These are phyloP conservation scores for Chrysopogon serrulatus DNA, from an alignment of 176 grass and related monocot genomes.

Conservation along the genomic window DNA sequence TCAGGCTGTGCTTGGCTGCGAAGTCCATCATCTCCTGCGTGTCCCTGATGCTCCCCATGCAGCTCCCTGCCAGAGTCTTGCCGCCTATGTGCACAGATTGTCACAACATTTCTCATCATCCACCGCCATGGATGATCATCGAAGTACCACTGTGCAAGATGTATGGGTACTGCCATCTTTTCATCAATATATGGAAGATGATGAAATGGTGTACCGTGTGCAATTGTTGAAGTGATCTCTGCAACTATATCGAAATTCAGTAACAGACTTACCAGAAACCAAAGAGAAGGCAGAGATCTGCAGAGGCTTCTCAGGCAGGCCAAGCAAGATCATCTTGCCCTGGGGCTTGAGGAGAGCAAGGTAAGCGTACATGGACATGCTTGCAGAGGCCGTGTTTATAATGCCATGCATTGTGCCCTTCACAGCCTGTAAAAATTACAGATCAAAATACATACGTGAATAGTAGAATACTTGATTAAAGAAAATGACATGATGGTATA, in stretches of 20 bases:
- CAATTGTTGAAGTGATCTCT: neutral
- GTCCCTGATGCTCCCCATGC: slow-evolving; percentile 51
- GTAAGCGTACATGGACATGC: slow-evolving; percentile 21
- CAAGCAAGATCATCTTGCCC: slow-evolving; percentile 58
- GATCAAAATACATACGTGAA: neutral
- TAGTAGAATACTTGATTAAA: neutral
- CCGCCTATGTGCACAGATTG: slow-evolving; percentile 27
- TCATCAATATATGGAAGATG: neutral
- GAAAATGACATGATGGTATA: neutral
- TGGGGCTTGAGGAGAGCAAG: slow-evolving; percentile 36
- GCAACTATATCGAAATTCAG: neutral
- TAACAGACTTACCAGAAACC: slow-evolving; percentile 13
- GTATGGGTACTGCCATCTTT: neutral
- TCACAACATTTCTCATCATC: neutral
- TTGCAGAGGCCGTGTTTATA: slow-evolving; percentile 44
- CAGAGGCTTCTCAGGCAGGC: slow-evolving; percentile 48
- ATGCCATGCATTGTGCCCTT: slow-evolving; percentile 59
- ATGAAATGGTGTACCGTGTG: neutral
- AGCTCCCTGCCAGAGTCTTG: slow-evolving; percentile 42
- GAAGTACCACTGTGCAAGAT: neutral
- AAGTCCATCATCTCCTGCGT: slow-evolving; percentile 75
- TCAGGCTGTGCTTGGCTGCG: slow-evolving; percentile 30
- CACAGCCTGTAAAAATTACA: slow-evolving; percentile 8
- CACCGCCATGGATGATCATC: neutral
- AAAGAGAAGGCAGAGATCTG: slow-evolving; percentile 45